A percentile compares a stretch with the other conserved stretches of the same genome.
Conservation (phyloP, 2,329 filamentous ascomycete genomes). For the Colletotrichum sansevieriae region DNA sequence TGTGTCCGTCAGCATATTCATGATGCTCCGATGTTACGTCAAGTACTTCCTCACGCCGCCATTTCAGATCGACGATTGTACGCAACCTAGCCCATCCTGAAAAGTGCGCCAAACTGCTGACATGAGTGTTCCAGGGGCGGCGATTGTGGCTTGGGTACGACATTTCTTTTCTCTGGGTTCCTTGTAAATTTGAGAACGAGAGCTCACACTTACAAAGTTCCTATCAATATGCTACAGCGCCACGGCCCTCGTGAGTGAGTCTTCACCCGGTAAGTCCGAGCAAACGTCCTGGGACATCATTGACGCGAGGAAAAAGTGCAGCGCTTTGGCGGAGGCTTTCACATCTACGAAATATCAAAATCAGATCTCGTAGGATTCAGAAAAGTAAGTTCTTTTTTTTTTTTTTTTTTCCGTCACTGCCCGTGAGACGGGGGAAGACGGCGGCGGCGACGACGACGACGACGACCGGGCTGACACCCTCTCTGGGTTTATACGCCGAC, state of each 20-base stretch:
- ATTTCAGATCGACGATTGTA: conserved; percentile 47
- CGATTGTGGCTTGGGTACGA: conserved; percentile 32
- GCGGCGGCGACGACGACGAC: too few species aligned
- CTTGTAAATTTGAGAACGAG: background rate
- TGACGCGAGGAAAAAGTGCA: conserved; percentile 39
- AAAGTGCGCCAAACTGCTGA: background rate
- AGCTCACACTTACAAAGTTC: conserved; percentile 41
- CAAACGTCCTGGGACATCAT: too few species aligned
- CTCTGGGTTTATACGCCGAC: conserved; percentile 51
- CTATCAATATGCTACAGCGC: conserved; percentile 48
- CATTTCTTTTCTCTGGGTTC: accelerated
- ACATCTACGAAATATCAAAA: conserved; percentile 50
- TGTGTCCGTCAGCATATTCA: conserved; percentile 45
- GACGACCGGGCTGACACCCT: conserved; percentile 6
- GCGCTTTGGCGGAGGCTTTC: conserved; percentile 52
- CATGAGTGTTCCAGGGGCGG: conserved; percentile 5
- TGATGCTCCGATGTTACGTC: conserved; percentile 46
- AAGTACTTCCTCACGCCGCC: conserved; percentile 43
- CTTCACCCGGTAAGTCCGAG: background rate
- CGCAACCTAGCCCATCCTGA: conserved; percentile 16
- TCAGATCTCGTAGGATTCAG: conserved; percentile 50
- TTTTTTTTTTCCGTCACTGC: too few species aligned
- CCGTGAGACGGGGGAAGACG: too few species aligned
- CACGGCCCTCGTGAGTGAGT: conserved; percentile 45
- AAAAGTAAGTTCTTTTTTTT: conserved; percentile 46